A percentile compares a stretch with the other conserved stretches of the same genome.
Evolutionary conservation across 2,329 filamentous ascomycete genomes (phyloP).

Genomic region (Alternaria infectoria): DNA sequence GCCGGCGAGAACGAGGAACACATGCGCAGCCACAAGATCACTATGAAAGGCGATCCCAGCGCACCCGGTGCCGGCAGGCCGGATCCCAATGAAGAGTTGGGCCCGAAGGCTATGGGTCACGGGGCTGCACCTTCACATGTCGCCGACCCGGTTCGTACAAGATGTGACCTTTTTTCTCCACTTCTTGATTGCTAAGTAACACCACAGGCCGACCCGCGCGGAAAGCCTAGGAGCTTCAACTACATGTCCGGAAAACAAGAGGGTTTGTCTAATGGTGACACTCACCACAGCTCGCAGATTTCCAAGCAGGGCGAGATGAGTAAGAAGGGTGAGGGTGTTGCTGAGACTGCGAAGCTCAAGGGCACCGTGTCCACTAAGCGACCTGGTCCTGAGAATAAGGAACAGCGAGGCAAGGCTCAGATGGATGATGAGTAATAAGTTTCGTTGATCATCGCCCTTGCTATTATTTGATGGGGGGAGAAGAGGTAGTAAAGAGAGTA

Average conservation of each 20-base stretch:
- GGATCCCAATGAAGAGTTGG: neutral
- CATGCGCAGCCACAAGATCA: neutral
- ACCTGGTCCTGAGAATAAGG: constrained; percentile 41
- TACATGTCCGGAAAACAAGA: constrained; percentile 60
- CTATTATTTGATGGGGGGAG: neutral
- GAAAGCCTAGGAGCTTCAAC: constrained; percentile 41
- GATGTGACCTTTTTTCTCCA: neutral
- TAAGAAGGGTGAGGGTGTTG: constrained; percentile 63
- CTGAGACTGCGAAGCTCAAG: constrained; percentile 60
- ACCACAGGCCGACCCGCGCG: constrained; percentile 39
- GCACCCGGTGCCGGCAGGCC: constrained; percentile 1
- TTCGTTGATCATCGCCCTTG: no score
- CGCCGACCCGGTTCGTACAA: constrained; percentile 31
- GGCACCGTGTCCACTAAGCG: constrained; percentile 45
- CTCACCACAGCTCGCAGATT: constrained; percentile 57
- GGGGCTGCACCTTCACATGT: constrained; percentile 28
- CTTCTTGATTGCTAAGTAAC: constrained; percentile 9
- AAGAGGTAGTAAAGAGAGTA: neutral
- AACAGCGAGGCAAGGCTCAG: constrained; percentile 37
- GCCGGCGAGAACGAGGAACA: neutral
- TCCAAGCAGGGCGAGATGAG: constrained; percentile 55
- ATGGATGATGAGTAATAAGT: constrained; percentile 34
- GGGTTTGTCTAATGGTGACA: constrained; percentile 59
- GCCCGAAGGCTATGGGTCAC: neutral
- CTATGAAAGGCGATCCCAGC: neutral